Conservation (phyloP, 768 basidiomycete genomes). For the Piloderma croceum region DNA sequence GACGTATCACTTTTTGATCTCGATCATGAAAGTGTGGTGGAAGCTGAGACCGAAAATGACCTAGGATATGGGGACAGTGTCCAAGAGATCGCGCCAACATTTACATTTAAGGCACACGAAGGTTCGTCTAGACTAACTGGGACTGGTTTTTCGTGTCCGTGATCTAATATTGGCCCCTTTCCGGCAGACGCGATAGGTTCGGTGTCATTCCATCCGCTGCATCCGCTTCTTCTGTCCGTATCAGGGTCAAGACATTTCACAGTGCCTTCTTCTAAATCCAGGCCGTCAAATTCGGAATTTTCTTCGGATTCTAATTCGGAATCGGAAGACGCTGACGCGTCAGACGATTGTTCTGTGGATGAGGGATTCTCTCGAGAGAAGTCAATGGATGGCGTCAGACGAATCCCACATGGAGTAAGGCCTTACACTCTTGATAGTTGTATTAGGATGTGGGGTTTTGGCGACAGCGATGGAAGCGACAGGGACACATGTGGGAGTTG, state of each 20-base stretch:
- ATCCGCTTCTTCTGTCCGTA: constrained; percentile 52
- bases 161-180: not conserved
- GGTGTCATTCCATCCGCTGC: constrained; percentile 65
- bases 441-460: no score
- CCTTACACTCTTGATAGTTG: no score
- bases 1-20: constrained; percentile 56
- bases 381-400: no score
- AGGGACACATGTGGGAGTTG: no score
- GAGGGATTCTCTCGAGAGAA: no score
- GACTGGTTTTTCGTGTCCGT: not conserved
- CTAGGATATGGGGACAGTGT: constrained; percentile 10
- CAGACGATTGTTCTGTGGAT: no score
- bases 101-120: constrained; percentile 48
- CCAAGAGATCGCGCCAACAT: constrained; percentile 20
- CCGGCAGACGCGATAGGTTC: constrained; percentile 76
- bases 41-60: constrained; percentile 1
- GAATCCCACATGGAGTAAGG: no score
- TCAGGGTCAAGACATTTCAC: constrained; percentile 82
- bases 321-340: constrained; percentile 22
- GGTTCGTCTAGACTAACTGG: constrained; percentile 35
- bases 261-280: no score
- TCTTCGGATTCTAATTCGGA: constrained; percentile 21
- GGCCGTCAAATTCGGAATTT: no score
- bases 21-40: no score
- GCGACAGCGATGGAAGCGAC: no score